Conservation (phyloP, 257 asterid species). For the Solanum commersonii region DNA sequence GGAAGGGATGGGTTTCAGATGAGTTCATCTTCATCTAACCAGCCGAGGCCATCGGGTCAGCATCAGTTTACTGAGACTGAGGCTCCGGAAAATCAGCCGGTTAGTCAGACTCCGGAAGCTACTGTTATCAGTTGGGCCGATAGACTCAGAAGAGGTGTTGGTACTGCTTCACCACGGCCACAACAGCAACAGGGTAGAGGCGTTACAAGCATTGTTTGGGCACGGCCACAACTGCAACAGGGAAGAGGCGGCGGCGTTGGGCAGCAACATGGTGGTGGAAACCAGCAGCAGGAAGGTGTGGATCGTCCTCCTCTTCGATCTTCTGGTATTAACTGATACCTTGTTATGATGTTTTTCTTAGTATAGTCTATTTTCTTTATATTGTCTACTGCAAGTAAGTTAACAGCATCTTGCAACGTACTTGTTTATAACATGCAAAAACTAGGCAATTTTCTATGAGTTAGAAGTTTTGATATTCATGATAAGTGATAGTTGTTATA, state of each 20-base stretch:
- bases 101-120: background rate
- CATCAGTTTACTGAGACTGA: background rate
- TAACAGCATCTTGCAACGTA: background rate
- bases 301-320: constrained; percentile 14
- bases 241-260: background rate
- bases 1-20: background rate
- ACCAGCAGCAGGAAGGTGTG: background rate
- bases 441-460: background rate
- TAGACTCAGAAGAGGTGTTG: background rate
- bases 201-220: background rate
- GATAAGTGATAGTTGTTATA: background rate
- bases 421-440: background rate
- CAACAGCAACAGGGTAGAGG: background rate
- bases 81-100: background rate
- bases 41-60: background rate
- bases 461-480: background rate
- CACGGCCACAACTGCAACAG: background rate
- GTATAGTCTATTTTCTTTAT: background rate
- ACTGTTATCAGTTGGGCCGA: background rate
- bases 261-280: background rate
- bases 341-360: background rate
- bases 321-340: constrained; percentile 11
- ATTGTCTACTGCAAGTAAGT: background rate
- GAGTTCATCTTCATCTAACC: background rate
- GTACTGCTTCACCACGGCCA: background rate